These are phyloP conservation scores for Barnettozyma siamensis DNA, from an alignment of 805 yeast species.

Conservation along the genomic window DNA sequence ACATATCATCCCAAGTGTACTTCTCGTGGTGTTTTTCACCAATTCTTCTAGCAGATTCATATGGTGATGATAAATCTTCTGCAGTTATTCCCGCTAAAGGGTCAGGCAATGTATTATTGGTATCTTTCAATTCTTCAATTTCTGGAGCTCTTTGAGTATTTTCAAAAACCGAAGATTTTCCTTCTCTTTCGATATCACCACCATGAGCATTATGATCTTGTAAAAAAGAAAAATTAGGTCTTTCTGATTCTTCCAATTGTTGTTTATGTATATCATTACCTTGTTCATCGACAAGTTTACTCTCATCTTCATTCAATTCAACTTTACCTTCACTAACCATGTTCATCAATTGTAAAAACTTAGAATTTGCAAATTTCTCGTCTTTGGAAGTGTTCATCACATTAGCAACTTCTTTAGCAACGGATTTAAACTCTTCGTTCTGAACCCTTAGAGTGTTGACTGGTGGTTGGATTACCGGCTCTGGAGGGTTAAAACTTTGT, in stretches of 20 bases:
- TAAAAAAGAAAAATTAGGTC: slow-evolving; percentile 5
- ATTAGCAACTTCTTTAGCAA: slow-evolving; percentile 23
- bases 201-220: slow-evolving; percentile 7
- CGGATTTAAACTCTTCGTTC: slow-evolving; percentile 19
- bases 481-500: slow-evolving; percentile 3
- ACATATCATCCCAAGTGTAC: slow-evolving; percentile 27
- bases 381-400: slow-evolving; percentile 19
- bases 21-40: slow-evolving; percentile 14
- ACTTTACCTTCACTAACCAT: slow-evolving; percentile 21
- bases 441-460: neutral
- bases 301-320: slow-evolving; percentile 19
- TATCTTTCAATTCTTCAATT: slow-evolving; percentile 4
- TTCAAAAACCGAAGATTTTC: slow-evolving; percentile 1
- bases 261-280: slow-evolving; percentile 23
- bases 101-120: slow-evolving; percentile 18
- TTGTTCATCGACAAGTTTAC: slow-evolving; percentile 19
- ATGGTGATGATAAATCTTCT: slow-evolving; percentile 21
- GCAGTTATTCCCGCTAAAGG: slow-evolving; percentile 21
- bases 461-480: neutral
- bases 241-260: slow-evolving; percentile 6
- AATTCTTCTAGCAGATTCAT: slow-evolving; percentile 18
- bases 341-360: slow-evolving; percentile 23
- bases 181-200: slow-evolving; percentile 5
- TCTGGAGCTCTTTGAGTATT: slow-evolving; percentile 10
- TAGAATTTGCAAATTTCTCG: slow-evolving; percentile 22